Conservation (phyloP, 2,329 filamentous ascomycete species). For the Hypomyces rosellus region DNA sequence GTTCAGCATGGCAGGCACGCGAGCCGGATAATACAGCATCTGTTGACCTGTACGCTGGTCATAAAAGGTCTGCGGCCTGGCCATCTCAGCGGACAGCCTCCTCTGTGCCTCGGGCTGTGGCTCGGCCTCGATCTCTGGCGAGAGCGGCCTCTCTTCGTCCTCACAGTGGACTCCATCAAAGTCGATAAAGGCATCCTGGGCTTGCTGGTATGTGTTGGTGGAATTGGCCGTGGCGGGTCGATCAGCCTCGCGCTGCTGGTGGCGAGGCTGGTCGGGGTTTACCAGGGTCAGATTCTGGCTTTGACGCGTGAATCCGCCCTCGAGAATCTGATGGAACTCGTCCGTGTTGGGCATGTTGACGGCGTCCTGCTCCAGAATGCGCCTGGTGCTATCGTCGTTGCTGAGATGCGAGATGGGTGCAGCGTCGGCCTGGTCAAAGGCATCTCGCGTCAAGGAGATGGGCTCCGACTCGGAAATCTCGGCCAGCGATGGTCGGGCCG, state of each 20-base stretch:
- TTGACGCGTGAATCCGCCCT: conserved; percentile 14
- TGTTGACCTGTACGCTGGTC: conserved; percentile 62
- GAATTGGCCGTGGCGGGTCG: conserved; percentile 44
- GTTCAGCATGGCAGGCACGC: conserved; percentile 89
- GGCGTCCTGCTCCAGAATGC: conserved; percentile 27
- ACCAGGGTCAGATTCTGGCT: conserved; percentile 7
- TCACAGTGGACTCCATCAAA: conserved; percentile 77
- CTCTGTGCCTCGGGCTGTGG: neutral
- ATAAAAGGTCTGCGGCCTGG: conserved; percentile 51
- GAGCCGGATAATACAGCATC: conserved; percentile 94
- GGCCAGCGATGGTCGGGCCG: conserved; percentile 45
- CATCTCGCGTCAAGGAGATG: conserved; percentile 42
- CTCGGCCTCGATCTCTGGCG: conserved; percentile 15
- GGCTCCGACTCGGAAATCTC: conserved; percentile 54
- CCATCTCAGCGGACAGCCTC: neutral
- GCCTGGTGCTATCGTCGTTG: conserved; percentile 17
- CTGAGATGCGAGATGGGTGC: conserved; percentile 29
- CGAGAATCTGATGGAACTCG: conserved; percentile 30
- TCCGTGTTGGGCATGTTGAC: conserved; percentile 23
- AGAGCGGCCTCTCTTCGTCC: conserved; percentile 35
- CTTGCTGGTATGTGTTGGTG: conserved; percentile 58
- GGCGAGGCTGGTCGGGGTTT: conserved; percentile 5
- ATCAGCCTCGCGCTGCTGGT: conserved; percentile 17
- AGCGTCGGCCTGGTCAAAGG: conserved; percentile 48
- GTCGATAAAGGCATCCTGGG: conserved; percentile 64